Conservation (phyloP, 1,284 basidiomycete species). For the Rhizoctonia solani region DNA sequence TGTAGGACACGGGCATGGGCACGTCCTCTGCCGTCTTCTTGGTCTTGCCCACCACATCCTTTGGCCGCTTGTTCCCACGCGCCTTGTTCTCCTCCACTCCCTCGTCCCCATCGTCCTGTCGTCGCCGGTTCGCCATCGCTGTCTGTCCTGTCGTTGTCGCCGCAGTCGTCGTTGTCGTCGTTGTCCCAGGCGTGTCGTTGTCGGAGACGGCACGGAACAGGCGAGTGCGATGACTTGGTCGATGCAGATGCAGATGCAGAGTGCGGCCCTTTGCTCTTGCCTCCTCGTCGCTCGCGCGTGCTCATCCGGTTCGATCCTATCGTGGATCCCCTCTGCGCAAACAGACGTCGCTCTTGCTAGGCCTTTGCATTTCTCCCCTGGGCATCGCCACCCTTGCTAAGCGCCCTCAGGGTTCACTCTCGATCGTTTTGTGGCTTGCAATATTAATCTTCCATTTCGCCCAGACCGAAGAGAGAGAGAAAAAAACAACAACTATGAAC, state of each 20-base stretch:
- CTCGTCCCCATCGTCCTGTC: conserved; percentile 18
- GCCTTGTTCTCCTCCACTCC: conserved; percentile 12
- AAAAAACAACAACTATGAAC: not conserved
- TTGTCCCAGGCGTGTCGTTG: too few species aligned
- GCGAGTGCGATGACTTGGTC: conserved; percentile 27
- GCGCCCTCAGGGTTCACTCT: not conserved
- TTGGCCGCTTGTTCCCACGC: conserved; percentile 16
- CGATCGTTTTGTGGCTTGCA: not conserved
- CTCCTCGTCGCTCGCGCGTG: conserved; percentile 13
- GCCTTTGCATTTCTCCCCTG: too few species aligned
- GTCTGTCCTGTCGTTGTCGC: too few species aligned
- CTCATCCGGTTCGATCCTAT: conserved; percentile 8
- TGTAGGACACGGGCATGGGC: conserved; percentile 5
- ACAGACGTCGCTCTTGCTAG: too few species aligned
- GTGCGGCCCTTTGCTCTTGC: not conserved
- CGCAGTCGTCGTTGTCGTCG: too few species aligned
- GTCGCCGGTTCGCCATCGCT: conserved; percentile 23
- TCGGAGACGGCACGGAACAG: not conserved
- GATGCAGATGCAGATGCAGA: conserved; percentile 10
- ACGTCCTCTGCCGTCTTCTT: conserved; percentile 24
- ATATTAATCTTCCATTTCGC: too few species aligned
- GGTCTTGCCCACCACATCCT: conserved; percentile 22
- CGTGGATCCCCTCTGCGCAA: too few species aligned
- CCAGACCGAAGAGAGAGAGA: too few species aligned
- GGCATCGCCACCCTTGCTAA: not conserved